Evolutionary conservation across 2,329 filamentous ascomycete species (phyloP), one percentile per base, ranked within the genome.

Genomic region (Xylariaceae sp.): DNA sequence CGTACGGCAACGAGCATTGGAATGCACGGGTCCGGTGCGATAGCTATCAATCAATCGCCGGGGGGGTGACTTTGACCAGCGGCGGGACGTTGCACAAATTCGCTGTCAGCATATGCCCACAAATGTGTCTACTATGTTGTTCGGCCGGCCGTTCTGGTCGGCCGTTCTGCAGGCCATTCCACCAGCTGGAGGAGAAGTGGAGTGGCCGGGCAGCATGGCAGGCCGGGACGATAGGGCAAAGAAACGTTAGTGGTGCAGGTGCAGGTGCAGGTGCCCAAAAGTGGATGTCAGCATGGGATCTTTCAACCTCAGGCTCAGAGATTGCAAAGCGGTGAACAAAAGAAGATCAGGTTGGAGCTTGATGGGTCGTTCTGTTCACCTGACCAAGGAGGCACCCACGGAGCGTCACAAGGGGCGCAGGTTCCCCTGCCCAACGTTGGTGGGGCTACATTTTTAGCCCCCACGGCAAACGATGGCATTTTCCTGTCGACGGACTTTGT

Each of bases 261-360:
- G 50, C 49, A 51, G 57, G 51, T 59, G 50, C 54, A 51, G 55
- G 51, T 49, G 50, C 49, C 51, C 46, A 51, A 47, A 42, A 31
- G 43, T 45, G 41, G 52, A 55, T 55, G 55, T 12, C 26, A 32
- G 43, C 54, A 57, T 57, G 41, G 37, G 48, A n/a, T 47, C 54
- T 55, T 55, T 55, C 55, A 57, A 52, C 40, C 47, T 60, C 55
- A 52, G 57, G 57, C 55, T 55, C 47, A 54, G 56, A 56, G 19
- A 50, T 44, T 52, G 49, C 43, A 42, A 60, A 51, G 55, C 58
- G 58, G 58, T 60, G 58, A 60, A 51, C 35, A 45, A 50, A 11
- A 56, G 52, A 54, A 55, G 53, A 58, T 58, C 56, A 54, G 53
- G 58, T 51, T 58, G 52, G 34, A 46, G 58, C 50, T 53, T 51